A percentile compares a stretch with the other conserved stretches of the same genome.
Evolutionary conservation across 2,329 filamentous ascomycete species (phyloP).

Genomic region (Pyrenochaeta sp.): DNA sequence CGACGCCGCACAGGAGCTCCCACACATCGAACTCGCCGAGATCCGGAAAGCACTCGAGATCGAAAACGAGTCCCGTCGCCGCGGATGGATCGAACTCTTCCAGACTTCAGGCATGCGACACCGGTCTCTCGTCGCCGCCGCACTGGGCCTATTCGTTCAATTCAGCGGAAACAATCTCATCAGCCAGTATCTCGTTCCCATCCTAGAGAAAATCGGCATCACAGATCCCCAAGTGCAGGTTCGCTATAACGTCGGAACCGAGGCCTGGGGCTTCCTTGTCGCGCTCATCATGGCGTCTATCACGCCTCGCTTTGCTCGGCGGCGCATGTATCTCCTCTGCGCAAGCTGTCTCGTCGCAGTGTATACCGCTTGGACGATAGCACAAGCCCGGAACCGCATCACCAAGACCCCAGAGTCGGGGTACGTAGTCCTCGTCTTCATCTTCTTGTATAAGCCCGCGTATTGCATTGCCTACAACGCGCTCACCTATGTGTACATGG

Average conservation of each 20-base stretch:
- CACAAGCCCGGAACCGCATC: constrained; percentile 61
- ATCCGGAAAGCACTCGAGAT: constrained; percentile 69
- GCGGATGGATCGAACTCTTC: constrained; percentile 68
- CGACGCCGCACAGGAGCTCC: constrained; percentile 60
- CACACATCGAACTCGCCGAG: constrained; percentile 71
- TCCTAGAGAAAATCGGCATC: constrained; percentile 69
- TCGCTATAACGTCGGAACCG: constrained; percentile 63
- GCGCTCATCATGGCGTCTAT: constrained; percentile 63
- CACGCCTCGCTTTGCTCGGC: constrained; percentile 63
- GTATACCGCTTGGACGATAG: constrained; percentile 50
- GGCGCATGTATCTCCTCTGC: constrained; percentile 62
- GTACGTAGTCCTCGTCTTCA: constrained; percentile 58
- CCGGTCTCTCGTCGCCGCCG: constrained; percentile 67
- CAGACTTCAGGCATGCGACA: constrained; percentile 70
- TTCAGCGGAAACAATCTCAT: constrained; percentile 72
- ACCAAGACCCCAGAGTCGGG: constrained; percentile 39
- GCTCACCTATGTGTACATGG: constrained; percentile 62
- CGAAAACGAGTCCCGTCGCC: constrained; percentile 60
- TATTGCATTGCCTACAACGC: constrained; percentile 67
- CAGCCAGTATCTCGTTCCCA: constrained; percentile 68
- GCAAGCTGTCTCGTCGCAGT: constrained; percentile 42
- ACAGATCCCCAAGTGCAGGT: constrained; percentile 47
- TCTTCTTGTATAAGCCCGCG: constrained; percentile 61
- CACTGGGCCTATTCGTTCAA: constrained; percentile 71
- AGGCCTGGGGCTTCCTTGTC: constrained; percentile 66